phyloP scores from a whole-genome alignment of 169 alveolate species.

The Hepatocystis sp. region DNA sequence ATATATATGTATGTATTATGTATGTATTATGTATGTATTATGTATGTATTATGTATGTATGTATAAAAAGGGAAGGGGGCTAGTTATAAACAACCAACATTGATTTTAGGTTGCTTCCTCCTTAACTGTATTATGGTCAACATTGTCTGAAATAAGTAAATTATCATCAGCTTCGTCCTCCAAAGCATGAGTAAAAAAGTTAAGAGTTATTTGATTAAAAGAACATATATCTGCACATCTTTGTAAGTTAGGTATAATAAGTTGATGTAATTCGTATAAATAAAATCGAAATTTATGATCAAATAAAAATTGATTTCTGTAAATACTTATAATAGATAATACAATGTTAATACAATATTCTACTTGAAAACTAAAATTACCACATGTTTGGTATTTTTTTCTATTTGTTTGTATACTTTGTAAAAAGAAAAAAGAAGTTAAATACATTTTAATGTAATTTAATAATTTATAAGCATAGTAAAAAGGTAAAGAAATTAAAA shows the following conservation, averaged over 20 bases:
- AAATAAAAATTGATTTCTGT: constrained; percentile 65
- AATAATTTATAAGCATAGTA: constrained; percentile 81
- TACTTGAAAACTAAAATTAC: constrained; percentile 35
- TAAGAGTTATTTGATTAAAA: constrained; percentile 59
- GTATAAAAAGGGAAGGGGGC: too few relatives aligned
- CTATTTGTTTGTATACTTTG: constrained; percentile 42
- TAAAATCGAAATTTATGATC: constrained; percentile 58
- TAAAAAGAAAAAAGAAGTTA: constrained; percentile 75
- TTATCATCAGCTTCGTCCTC: constrained; percentile 37
- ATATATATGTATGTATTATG: too few relatives aligned
- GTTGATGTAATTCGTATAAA: constrained; percentile 39
- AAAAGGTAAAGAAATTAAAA: constrained; percentile 82
- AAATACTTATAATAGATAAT: constrained; percentile 54
- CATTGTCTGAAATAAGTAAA: too few relatives aligned
- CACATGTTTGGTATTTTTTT: constrained; percentile 36
- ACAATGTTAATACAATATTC: constrained; percentile 60
- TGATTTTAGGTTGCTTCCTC: too few relatives aligned
- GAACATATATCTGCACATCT: constrained; percentile 33
- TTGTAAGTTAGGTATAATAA: constrained; percentile 37
- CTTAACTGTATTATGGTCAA: too few relatives aligned
- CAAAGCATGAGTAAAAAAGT: constrained; percentile 20
- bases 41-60: too few relatives aligned
- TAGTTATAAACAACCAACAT: too few relatives aligned
- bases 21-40: too few relatives aligned
- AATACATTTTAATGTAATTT: constrained; percentile 66